phyloP scores from a whole-genome alignment of 2,329 filamentous ascomycete species.

The Aspergillus tanneri region DNA sequence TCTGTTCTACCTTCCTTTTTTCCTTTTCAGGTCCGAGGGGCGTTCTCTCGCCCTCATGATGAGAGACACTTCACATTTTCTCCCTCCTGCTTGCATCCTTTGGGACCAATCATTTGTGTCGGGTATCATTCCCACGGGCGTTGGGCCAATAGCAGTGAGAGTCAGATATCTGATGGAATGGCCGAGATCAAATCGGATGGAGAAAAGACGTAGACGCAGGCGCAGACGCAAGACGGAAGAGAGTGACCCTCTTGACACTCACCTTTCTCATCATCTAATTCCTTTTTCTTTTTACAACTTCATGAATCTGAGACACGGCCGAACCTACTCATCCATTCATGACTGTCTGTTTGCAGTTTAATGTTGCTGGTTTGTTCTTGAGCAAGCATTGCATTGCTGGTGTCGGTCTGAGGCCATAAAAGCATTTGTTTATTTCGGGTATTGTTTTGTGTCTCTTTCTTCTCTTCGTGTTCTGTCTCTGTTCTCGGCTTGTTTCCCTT shows the following conservation, averaged over 20 bases:
- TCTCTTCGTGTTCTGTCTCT: not conserved
- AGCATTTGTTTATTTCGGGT: not conserved
- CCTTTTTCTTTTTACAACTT: not conserved
- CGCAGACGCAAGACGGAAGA: too few relatives aligned
- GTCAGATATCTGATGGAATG: too few relatives aligned
- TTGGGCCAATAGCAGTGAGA: conserved; percentile 2
- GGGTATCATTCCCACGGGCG: not conserved
- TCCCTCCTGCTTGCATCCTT: conserved; percentile 1
- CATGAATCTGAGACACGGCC: conserved; percentile 10
- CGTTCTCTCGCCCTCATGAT: too few relatives aligned
- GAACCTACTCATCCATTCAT: conserved; percentile 5
- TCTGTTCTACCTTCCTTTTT: conserved; percentile 3
- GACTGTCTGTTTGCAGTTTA: conserved; percentile 6
- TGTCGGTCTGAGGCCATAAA: conserved; percentile 8
- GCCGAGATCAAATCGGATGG: too few relatives aligned
- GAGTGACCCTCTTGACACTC: not conserved
- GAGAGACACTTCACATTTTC: conserved; percentile 3
- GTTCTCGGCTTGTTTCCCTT: not conserved
- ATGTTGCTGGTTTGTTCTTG: conserved; percentile 8
- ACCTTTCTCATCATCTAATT: not conserved
- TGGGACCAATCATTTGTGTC: conserved; percentile 8
- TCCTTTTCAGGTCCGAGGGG: conserved; percentile 1
- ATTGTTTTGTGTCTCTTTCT: not conserved
- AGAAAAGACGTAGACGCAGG: too few relatives aligned
- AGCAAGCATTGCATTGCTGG: conserved; percentile 12